Conservation (phyloP, 352 stramenopile genomes). For the Blastocystis sp. region DNA sequence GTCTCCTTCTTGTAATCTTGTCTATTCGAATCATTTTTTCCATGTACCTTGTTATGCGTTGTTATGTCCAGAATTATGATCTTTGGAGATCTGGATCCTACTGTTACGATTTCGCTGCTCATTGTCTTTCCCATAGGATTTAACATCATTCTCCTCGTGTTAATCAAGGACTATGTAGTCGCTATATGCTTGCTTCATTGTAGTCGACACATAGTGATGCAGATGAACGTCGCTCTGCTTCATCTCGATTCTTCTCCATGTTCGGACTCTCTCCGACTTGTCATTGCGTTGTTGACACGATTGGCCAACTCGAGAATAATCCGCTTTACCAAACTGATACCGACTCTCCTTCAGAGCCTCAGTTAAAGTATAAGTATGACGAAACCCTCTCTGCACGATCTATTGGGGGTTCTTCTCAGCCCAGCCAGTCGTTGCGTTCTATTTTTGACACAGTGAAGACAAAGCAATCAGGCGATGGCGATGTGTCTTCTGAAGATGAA, state of each 20-base stretch:
- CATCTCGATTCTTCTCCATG: background rate
- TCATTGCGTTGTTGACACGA: background rate
- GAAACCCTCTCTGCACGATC: constrained; percentile 9
- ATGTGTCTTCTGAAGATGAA: background rate
- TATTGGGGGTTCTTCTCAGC: background rate
- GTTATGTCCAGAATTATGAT: background rate
- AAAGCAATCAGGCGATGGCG: background rate
- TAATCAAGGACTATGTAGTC: constrained; percentile 41
- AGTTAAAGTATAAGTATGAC: constrained; percentile 55
- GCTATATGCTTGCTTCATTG: background rate
- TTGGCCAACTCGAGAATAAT: background rate
- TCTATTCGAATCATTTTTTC: background rate
- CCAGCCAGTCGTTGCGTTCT: background rate
- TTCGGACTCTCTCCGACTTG: background rate
- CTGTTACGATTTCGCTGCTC: background rate
- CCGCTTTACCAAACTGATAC: background rate
- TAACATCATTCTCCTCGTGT: constrained; percentile 31
- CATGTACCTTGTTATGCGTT: background rate
- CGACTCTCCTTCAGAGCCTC: background rate
- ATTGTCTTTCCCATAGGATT: background rate
- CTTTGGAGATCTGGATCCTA: background rate
- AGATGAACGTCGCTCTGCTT: background rate
- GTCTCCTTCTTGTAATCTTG: constrained; percentile 28
- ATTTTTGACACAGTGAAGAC: background rate
- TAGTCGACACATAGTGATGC: background rate